A percentile compares a stretch with the other conserved stretches of the same genome.
Evolutionary conservation across 257 asterid genomes (phyloP).

Genomic region (Solanum chiquidenum): DNA sequence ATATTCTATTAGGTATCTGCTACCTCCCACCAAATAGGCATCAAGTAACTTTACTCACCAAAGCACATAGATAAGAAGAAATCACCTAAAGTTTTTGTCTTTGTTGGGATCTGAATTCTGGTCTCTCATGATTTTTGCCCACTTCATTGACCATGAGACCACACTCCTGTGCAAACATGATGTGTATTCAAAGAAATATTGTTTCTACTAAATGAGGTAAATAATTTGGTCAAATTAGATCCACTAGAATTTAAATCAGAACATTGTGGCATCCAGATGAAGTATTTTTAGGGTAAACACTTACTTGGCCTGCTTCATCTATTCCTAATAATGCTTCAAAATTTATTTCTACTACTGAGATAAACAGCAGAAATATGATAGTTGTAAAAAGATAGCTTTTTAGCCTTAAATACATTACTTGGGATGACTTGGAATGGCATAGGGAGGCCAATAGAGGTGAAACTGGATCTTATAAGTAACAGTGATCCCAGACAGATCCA

Average conservation of each 20-base stretch:
- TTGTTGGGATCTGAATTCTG: not conserved
- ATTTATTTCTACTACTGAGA: not conserved
- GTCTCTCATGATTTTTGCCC: not conserved
- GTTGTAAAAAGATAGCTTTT: not conserved
- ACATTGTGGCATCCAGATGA: not conserved
- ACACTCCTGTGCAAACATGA: not conserved
- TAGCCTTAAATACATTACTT: not conserved
- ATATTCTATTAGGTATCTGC: not conserved
- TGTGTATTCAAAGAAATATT: not conserved
- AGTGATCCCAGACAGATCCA: slow-evolving; percentile 4
- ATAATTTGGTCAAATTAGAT: not conserved
- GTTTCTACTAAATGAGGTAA: not conserved
- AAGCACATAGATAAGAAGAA: not conserved
- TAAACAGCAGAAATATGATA: not conserved
- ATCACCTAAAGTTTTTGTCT: not conserved
- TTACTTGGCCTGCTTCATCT: not conserved
- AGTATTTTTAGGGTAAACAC: not conserved
- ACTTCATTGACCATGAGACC: not conserved
- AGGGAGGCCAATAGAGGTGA: slow-evolving; percentile 17
- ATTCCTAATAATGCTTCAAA: not conserved
- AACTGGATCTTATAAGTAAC: slow-evolving; percentile 10
- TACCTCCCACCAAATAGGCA: not conserved
- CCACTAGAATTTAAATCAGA: not conserved
- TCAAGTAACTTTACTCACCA: not conserved
- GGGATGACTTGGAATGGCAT: not conserved